These are phyloP conservation scores for Suillus luteus DNA, from an alignment of 768 basidiomycete species.

Conservation along the genomic window DNA sequence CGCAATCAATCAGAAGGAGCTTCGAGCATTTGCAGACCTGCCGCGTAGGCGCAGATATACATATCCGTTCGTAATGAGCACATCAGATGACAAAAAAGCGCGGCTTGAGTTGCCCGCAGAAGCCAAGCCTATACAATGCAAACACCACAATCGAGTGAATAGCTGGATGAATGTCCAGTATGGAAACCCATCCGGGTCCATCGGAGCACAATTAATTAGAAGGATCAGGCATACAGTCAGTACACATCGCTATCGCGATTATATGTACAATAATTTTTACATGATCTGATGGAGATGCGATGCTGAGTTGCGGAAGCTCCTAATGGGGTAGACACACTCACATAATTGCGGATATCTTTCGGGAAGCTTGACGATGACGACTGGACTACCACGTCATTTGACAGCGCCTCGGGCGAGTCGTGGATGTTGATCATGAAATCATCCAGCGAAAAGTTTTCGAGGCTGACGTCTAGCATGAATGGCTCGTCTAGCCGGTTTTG, in stretches of 20 bases:
- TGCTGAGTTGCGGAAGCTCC: conserved; percentile 13
- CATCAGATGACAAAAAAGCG: neutral
- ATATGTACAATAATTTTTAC: conserved; percentile 17
- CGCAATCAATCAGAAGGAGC: neutral
- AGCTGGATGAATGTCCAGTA: neutral
- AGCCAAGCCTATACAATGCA: neutral
- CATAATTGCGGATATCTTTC: conserved; percentile 36
- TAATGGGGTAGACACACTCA: conserved; percentile 22
- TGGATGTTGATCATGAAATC: conserved; percentile 21
- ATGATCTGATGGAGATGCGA: conserved; percentile 20
- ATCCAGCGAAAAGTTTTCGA: conserved; percentile 30
- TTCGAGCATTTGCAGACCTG: neutral
- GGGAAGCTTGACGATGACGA: conserved; percentile 32
- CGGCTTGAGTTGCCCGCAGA: conserved; percentile 1
- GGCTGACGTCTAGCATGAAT: conserved; percentile 32
- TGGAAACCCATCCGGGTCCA: neutral
- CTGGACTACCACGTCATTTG: conserved; percentile 8
- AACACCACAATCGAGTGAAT: no score
- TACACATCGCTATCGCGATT: conserved; percentile 7
- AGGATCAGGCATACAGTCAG: neutral
- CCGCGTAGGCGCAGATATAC: neutral
- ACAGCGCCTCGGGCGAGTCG: conserved; percentile 19
- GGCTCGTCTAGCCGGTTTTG: conserved; percentile 32
- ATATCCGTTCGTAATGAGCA: neutral
- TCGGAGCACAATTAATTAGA: conserved; percentile 6